Base-by-base conservation (phyloP, 129 eudicot species). In the Ambrosia artemisiifolia region DNA sequence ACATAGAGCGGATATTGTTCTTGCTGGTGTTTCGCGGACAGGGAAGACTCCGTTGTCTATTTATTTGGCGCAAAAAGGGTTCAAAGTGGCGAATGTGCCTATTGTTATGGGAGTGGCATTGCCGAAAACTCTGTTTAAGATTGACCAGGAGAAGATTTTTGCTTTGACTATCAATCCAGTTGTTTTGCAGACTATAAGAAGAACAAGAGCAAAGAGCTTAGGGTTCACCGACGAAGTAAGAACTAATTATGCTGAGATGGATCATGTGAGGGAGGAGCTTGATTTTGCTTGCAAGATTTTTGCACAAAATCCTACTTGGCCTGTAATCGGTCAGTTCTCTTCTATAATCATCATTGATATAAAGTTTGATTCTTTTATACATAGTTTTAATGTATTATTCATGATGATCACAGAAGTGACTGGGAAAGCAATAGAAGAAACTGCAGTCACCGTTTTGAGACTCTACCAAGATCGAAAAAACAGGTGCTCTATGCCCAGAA, bases 1-100 rank as follows among this genome's bases (percentile, higher is more conserved):
- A 47, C 91, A 78, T 59, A 85, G 81, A 59, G 87, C 96, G 11
- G 96, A 93, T 17, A 83, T 92, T 48, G 76, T 93, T 74, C 98
- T 93, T 66, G 79, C 95, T 69, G 98, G 98, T 36, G 95, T 93
- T 17, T 93, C 98, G 28, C 90, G 96, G 44, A 87, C 95, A 0
- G 98, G 98, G 12, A 93, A 93, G 69, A 93, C 98, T 17, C 98
- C 98, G 1, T 71, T 93, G 50, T 93, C 98, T 3, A 93, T 89
- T 33, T 93, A 93, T 78, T 20, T 93, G 35, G 90, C 95, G 0
- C 98, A 93, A 68, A 93, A 93, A 78, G 98, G 98, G 20, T 93
- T 83, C 62, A 93, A 89, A 75, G 98, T 93, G 57, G 98, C 96
- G 13, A 93, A 93, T 73, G 95, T 93, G 73, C 96, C 98, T 4